Conservation (phyloP, 2,329 filamentous ascomycete genomes). For the Fusarium coicis region DNA sequence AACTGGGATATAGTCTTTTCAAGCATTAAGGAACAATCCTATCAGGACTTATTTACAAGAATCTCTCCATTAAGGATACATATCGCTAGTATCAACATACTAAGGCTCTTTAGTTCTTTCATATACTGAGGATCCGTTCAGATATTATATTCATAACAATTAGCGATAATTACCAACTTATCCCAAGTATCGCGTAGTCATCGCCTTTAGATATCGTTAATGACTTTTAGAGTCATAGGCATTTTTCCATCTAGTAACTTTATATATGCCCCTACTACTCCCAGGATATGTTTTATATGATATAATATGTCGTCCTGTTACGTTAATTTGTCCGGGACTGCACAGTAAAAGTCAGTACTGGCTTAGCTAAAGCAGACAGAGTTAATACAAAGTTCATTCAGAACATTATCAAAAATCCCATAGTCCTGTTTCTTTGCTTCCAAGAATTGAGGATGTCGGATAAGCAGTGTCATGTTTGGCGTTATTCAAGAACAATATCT, state of each 20-base stretch:
- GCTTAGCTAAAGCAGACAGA: neutral
- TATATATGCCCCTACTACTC: neutral
- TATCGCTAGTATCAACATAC: neutral
- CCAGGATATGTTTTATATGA: neutral
- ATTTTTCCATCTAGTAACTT: neutral
- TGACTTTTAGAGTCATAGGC: neutral
- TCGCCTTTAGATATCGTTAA: neutral
- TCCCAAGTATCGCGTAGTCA: neutral
- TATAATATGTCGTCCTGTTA: neutral
- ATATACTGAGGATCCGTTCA: neutral
- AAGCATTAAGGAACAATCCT: neutral
- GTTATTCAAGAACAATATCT: no score
- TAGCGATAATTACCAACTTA: conserved; percentile 1
- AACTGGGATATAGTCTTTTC: neutral
- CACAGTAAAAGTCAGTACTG: neutral
- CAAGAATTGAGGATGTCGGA: neutral
- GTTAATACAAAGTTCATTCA: neutral
- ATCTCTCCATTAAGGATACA: neutral
- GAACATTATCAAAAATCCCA: neutral
- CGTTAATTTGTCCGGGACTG: neutral
- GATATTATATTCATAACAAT: neutral
- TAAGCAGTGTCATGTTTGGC: neutral
- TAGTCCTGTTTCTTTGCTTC: neutral
- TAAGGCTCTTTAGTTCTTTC: neutral
- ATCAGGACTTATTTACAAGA: neutral